These are phyloP conservation scores for Bipolaris cookei DNA, from an alignment of 2,329 filamentous ascomycete genomes.

Conservation along the genomic window DNA sequence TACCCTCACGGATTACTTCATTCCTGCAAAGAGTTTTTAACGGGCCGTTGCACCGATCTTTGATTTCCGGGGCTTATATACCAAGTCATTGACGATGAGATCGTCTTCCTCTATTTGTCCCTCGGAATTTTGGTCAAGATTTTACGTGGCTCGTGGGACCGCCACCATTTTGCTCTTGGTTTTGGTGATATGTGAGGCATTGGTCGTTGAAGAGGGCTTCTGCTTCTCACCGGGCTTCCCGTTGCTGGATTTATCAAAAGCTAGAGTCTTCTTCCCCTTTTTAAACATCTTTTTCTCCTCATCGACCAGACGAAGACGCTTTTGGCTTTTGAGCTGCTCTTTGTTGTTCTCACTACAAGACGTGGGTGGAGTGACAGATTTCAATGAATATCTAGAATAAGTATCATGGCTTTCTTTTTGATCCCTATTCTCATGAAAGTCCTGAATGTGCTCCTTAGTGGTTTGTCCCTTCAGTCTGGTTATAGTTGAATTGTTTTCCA, in stretches of 20 bases:
- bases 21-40: not conserved
- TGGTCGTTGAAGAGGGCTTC: not conserved
- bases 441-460: not conserved
- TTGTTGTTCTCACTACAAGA: not conserved
- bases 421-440: not conserved
- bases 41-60: not conserved
- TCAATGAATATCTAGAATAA: not conserved
- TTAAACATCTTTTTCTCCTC: not conserved
- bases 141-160: not conserved
- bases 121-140: not conserved
- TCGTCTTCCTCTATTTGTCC: not conserved
- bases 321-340: not conserved
- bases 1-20: not conserved
- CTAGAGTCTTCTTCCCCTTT: not conserved
- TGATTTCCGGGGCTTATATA: not conserved
- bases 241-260: not conserved
- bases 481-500: not conserved
- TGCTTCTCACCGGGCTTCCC: not conserved
- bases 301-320: not conserved
- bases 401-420: not conserved
- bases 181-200: not conserved
- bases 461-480: not conserved
- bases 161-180: not conserved
- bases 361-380: too few relatives aligned
- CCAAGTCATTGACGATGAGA: constrained; percentile 1